Conservation (phyloP, 331 rosid species). For the Saraca asoca region DNA sequence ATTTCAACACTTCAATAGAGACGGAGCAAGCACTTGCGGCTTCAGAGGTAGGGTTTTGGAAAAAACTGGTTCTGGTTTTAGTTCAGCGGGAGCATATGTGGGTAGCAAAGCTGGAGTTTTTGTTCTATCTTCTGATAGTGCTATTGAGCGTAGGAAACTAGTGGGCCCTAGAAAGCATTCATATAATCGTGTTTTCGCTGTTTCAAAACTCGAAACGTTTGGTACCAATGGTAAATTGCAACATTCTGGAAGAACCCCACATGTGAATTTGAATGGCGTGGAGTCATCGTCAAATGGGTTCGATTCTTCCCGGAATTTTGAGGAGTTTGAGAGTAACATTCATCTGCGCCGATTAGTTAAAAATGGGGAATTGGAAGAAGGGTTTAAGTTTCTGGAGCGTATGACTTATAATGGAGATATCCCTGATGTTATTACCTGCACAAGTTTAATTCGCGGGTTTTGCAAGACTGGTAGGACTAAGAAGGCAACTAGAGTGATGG, state of each 20-base stretch:
- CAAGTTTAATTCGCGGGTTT: constrained; percentile 70
- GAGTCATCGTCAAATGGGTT: constrained; percentile 11
- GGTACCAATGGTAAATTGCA: constrained; percentile 44
- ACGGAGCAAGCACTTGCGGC: constrained; percentile 17
- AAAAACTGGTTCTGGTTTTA: constrained; percentile 2
- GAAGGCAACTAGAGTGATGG: constrained; percentile 65
- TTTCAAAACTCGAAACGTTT: constrained; percentile 40
- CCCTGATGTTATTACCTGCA: constrained; percentile 71
- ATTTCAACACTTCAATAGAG: constrained; percentile 35
- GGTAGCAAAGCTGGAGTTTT: constrained; percentile 37
- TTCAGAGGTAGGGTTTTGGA: constrained; percentile 31
- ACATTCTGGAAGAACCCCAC: constrained; percentile 29
- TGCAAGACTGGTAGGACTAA: constrained; percentile 61
- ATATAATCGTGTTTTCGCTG: constrained; percentile 37
- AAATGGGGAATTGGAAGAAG: constrained; percentile 68
- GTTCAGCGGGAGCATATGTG: constrained; percentile 23
- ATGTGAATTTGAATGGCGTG: constrained; percentile 37
- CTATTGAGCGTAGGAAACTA: constrained; percentile 12
- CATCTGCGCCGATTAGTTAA: constrained; percentile 58
- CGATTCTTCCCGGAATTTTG: constrained; percentile 40
- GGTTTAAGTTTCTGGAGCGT: constrained; percentile 54
- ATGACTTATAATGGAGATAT: constrained; percentile 56
- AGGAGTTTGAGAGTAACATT: constrained; percentile 54
- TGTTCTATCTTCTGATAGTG: constrained; percentile 20
- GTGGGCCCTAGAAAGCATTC: constrained; percentile 27